Base-by-base conservation (phyloP, 2,329 filamentous ascomycete genomes). In the Sphaerulina musiva region DNA sequence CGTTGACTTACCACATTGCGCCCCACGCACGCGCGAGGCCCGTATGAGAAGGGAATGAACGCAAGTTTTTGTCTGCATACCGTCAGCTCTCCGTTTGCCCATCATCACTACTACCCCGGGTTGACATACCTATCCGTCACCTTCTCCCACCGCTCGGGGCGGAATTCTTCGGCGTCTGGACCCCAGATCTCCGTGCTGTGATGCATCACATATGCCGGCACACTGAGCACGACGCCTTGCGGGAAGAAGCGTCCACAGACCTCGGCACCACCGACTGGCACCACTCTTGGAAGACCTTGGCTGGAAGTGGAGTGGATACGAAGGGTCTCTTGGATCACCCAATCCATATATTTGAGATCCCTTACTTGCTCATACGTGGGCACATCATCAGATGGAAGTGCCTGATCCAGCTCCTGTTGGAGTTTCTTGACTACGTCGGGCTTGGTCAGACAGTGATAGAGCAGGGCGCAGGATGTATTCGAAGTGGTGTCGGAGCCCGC, bases 291-390 rank as follows among this genome's bases (percentile, higher is more conserved):
- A 0, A 95, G 84, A 2, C 90, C 90, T 60, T 95, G 86, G 9
- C 87, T 86, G 0, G 88, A 93, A 5, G 90, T 95, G 53, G 81
- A 87, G 76, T 95, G 90, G 71, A 89, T 85, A 47, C 90, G 87
- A 68, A 95, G 83, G 0, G 88, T 86, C 73, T 95, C 90, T 69
- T 85, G 84, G 72, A 95, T 85, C 29, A 91, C 84, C 62, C 78
- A 78, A 62, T 84, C 78, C 5, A 95, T 78, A 67, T 95, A 95
- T 1, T 83, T 81, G 20, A 95, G 77, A 56, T 90, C 82, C 63
- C 82, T 83, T 54, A 95, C 83, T 69, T 83, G 80, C 0, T 86
- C 83, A 66, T 81, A 92, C 0, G 76, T 78, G 0, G 90, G 89
- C 0, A 95, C 85, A 4, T 78, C 74, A 32, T 74, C 74, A 23